Evolutionary conservation across 2,329 filamentous ascomycete species (phyloP).

Genomic region (Fusarium buxicola): DNA sequence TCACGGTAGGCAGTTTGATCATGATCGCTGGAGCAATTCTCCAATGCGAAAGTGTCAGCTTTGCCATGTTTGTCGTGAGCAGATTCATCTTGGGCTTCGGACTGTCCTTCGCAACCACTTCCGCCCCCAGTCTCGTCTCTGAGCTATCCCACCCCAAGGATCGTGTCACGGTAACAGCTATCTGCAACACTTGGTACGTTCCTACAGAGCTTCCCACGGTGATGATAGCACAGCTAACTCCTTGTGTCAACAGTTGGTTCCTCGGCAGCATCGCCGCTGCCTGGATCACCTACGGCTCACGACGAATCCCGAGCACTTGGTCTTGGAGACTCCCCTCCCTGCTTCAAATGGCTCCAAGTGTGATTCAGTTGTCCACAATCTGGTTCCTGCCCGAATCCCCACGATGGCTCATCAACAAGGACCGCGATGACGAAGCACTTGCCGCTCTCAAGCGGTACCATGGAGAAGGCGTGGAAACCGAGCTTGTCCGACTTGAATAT

Average conservation of each 20-base stretch:
- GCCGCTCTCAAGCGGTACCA: constrained; percentile 67
- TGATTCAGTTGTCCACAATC: constrained; percentile 38
- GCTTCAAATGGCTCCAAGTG: constrained; percentile 37
- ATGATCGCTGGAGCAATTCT: constrained; percentile 49
- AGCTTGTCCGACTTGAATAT: constrained; percentile 64
- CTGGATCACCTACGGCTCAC: constrained; percentile 58
- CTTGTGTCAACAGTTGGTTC: constrained; percentile 54
- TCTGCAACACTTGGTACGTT: constrained; percentile 60
- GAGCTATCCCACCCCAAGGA: constrained; percentile 66
- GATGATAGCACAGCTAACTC: neutral
- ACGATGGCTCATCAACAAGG: constrained; percentile 64
- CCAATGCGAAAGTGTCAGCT: constrained; percentile 46
- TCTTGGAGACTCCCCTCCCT: constrained; percentile 52
- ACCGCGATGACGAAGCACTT: constrained; percentile 58
- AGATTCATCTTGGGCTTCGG: constrained; percentile 67
- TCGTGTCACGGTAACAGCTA: constrained; percentile 62
- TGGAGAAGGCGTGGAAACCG: constrained; percentile 64
- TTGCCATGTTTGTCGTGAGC: constrained; percentile 65
- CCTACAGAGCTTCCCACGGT: neutral
- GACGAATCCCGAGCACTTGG: constrained; percentile 53
- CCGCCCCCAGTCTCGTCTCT: constrained; percentile 62
- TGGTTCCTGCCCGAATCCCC: constrained; percentile 72
- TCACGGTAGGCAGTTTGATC: constrained; percentile 48
- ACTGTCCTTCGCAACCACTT: constrained; percentile 63
- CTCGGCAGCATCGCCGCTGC: constrained; percentile 58